These are phyloP conservation scores for Claviceps arundinis DNA, from an alignment of 2,329 filamentous ascomycete species.

Conservation along the genomic window DNA sequence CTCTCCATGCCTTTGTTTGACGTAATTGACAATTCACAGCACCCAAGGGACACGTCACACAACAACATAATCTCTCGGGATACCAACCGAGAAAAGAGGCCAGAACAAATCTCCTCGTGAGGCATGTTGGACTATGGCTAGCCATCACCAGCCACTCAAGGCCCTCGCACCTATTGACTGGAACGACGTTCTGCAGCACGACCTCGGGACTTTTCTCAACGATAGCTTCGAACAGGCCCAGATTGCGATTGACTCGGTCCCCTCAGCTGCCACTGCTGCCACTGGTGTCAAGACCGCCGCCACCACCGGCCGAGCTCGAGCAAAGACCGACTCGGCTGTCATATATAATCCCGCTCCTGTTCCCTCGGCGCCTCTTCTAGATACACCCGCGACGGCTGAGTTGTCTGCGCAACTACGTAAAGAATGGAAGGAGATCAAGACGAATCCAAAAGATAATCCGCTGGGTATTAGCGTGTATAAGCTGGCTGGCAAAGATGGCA, in stretches of 20 bases:
- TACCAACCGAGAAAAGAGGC: background rate
- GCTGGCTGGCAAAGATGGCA: slow-evolving; percentile 62
- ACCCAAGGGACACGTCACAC: too few relatives aligned
- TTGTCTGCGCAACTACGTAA: slow-evolving; percentile 45
- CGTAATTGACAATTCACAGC: too few relatives aligned
- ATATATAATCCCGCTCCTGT: slow-evolving; percentile 37
- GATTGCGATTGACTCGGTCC: slow-evolving; percentile 64
- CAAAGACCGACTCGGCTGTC: slow-evolving; percentile 41
- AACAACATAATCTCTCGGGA: background rate
- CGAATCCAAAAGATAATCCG: slow-evolving; percentile 60
- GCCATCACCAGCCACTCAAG: slow-evolving; percentile 45
- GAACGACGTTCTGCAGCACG: slow-evolving; percentile 29
- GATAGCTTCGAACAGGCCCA: slow-evolving; percentile 54
- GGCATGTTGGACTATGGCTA: slow-evolving; percentile 6
- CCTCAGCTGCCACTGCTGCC: slow-evolving; percentile 25
- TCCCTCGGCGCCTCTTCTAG: slow-evolving; percentile 19
- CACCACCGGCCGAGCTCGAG: slow-evolving; percentile 32
- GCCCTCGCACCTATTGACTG: slow-evolving; percentile 43
- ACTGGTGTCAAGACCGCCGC: slow-evolving; percentile 21
- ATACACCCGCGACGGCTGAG: slow-evolving; percentile 28
- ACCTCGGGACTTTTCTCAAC: slow-evolving; percentile 39
- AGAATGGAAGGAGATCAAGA: slow-evolving; percentile 77
- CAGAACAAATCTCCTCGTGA: background rate
- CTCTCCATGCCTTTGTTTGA: too few relatives aligned
- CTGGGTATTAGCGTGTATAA: slow-evolving; percentile 69